phyloP scores from a whole-genome alignment of 2,329 filamentous ascomycete genomes.

The Volutella citrinella region DNA sequence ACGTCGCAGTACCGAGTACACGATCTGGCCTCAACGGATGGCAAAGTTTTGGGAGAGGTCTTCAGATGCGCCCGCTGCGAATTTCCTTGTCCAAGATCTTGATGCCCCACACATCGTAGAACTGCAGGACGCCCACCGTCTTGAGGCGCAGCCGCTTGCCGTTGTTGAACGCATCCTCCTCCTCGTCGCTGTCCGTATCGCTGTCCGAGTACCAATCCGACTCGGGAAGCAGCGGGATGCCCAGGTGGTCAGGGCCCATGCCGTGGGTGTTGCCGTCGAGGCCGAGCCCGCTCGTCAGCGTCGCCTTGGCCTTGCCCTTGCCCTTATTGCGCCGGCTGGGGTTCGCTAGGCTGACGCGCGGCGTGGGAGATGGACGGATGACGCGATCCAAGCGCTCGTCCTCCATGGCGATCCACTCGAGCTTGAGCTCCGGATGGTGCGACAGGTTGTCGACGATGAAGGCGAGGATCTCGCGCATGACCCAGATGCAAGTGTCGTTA shows the following conservation, averaged over 20 bases:
- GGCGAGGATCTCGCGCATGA: slow-evolving; percentile 54
- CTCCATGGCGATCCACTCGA: slow-evolving; percentile 58
- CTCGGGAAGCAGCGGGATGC: slow-evolving; percentile 27
- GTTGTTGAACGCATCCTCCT: slow-evolving; percentile 27
- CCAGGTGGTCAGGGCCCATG: slow-evolving; percentile 11
- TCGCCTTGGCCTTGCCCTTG: slow-evolving; percentile 32
- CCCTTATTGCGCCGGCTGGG: slow-evolving; percentile 31
- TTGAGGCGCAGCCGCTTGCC: slow-evolving; percentile 33
- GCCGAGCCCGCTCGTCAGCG: no score
- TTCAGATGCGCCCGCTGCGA: slow-evolving; percentile 32
- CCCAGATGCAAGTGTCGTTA: slow-evolving; percentile 54
- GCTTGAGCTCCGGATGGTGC: slow-evolving; percentile 51
- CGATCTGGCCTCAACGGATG: no score
- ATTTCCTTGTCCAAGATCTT: slow-evolving; percentile 60
- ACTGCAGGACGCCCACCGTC: slow-evolving; percentile 35
- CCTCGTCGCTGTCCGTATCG: slow-evolving; percentile 32
- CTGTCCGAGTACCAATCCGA: slow-evolving; percentile 30
- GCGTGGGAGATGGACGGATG: slow-evolving; percentile 36
- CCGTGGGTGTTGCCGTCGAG: slow-evolving; percentile 8
- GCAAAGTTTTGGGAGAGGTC: no score
- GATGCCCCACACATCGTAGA: slow-evolving; percentile 44
- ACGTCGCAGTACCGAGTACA: no score
- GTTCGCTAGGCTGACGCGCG: slow-evolving; percentile 26
- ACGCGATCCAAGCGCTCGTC: slow-evolving; percentile 49
- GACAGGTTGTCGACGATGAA: slow-evolving; percentile 58